Evolutionary conservation across 495 filamentous ascomycete species (phyloP), one percentile per base, ranked within the genome.

Genomic region (Daldinia loculata): DNA sequence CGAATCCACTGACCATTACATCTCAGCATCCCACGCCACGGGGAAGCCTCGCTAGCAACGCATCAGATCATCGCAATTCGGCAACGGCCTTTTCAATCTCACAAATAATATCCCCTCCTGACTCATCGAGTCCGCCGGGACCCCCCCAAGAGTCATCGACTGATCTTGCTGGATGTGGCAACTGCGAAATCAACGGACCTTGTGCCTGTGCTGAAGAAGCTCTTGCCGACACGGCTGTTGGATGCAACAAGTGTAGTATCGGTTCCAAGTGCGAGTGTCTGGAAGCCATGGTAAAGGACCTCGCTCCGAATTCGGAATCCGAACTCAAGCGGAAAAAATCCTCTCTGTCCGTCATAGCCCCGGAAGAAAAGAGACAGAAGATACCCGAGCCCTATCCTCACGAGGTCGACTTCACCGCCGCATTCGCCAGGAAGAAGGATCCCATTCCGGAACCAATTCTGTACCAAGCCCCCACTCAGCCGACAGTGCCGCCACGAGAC

Each of bases 371-470:
- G 74, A 77, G 82, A 48, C 81, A 82, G 63, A 80, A 57, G 75
- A 78, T 69, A 57, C 65, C 65, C 63, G 75, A 64, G 17, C 34
- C 58, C 5, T 73, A 77, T 63, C 74, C 77, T 24, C 87, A 89
- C 77, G 91, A 93, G 74, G 89, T 90, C 32, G 91, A 93, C 70
- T 93, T 93, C 69, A 93, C 91, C 6, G 78, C 87, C 41, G 84
- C 88, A 41, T 92, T 91, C 72, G 80, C 87, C 0, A 76, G 78
- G 29, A 76, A 76, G 57, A 75, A 71, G 48, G 61, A 71, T 59
- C 27, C 69, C n/a, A 41, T 53, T 60, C 0, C 56, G 19, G n/a
- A 72, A 63, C 60, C 72, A 4, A 30, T 72, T n/a, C 38, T 80
- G 56, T 56, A 74, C 7, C 80, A 77, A 2, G 52, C 75, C 2